These are phyloP conservation scores for Trematosphaeria pertusa DNA, from an alignment of 2,329 filamentous ascomycete species.

Conservation along the genomic window DNA sequence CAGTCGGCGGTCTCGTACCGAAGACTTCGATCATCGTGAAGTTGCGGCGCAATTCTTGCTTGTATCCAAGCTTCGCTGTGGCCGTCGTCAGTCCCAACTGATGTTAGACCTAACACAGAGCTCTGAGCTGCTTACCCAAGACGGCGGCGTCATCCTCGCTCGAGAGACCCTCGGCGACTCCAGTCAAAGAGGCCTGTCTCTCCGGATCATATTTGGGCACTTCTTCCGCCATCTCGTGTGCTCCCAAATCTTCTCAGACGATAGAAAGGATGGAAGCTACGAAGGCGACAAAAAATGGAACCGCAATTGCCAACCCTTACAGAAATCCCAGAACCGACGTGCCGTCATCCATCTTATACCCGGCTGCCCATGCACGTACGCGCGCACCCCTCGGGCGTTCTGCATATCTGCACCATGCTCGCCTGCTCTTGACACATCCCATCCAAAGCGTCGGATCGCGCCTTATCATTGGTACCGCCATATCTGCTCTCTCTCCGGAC, in stretches of 20 bases:
- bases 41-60: conserved; percentile 67
- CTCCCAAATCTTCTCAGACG: not conserved
- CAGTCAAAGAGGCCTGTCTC: conserved; percentile 19
- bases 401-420: no score
- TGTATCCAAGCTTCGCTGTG: conserved; percentile 50
- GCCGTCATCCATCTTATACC: no score
- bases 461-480: no score
- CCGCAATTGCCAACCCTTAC: no score
- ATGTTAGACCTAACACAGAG: no score
- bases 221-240: conserved; percentile 15
- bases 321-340: no score
- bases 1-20: conserved; percentile 41
- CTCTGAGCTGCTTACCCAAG: conserved; percentile 41
- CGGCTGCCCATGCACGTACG: no score
- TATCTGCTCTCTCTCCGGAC: no score
- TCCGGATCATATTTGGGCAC: conserved; percentile 16
- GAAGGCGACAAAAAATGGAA: not conserved
- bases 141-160: conserved; percentile 51
- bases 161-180: conserved; percentile 33
- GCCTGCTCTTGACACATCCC: no score
- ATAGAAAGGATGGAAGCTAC: not conserved
- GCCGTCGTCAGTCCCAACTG: not conserved
- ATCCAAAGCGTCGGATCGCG: no score
- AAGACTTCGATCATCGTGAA: conserved; percentile 70
- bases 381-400: no score